These are phyloP conservation scores for Pseudocercospora macadamiae DNA, from an alignment of 2,329 filamentous ascomycete species.

Conservation along the genomic window DNA sequence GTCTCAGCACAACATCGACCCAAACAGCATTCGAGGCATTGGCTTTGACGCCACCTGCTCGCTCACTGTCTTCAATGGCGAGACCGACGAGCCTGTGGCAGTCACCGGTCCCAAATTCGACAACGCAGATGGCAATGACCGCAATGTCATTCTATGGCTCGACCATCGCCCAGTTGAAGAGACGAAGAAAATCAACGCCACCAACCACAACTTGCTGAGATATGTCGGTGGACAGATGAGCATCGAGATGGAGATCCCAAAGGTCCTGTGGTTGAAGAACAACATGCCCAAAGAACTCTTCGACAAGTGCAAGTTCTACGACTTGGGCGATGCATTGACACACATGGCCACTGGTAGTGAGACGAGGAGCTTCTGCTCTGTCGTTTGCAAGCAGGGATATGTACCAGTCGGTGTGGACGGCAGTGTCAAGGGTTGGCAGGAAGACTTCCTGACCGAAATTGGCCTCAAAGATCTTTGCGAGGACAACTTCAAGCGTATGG, in stretches of 20 bases:
- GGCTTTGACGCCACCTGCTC: constrained; percentile 99
- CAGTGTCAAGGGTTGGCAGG: constrained; percentile 97
- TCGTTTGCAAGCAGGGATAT: constrained; percentile 95
- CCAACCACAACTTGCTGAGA: constrained; percentile 86
- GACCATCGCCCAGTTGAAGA: constrained; percentile 91
- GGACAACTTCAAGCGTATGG: constrained; percentile 89
- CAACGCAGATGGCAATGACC: constrained; percentile 74
- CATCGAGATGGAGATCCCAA: constrained; percentile 99
- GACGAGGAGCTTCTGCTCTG: constrained; percentile 90
- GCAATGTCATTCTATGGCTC: constrained; percentile 96
- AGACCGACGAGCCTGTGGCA: constrained; percentile 87
- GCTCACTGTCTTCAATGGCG: constrained; percentile 82
- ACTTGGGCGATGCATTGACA: constrained; percentile 88
- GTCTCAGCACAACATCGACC: constrained; percentile 77
- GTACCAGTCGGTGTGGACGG: constrained; percentile 97
- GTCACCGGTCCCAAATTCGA: constrained; percentile 88
- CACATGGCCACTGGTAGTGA: constrained; percentile 92
- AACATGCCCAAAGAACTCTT: constrained; percentile 94
- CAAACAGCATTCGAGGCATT: constrained; percentile 78
- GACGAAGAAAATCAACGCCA: constrained; percentile 90
- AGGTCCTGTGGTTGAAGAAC: constrained; percentile 97
- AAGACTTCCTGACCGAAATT: constrained; percentile 86
- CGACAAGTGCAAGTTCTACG: constrained; percentile 93
- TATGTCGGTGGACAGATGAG: constrained; percentile 99
- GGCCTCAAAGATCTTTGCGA: constrained; percentile 82